Conservation (phyloP, 352 stramenopile species). For the Globisporangium rhizosaccharum region DNA sequence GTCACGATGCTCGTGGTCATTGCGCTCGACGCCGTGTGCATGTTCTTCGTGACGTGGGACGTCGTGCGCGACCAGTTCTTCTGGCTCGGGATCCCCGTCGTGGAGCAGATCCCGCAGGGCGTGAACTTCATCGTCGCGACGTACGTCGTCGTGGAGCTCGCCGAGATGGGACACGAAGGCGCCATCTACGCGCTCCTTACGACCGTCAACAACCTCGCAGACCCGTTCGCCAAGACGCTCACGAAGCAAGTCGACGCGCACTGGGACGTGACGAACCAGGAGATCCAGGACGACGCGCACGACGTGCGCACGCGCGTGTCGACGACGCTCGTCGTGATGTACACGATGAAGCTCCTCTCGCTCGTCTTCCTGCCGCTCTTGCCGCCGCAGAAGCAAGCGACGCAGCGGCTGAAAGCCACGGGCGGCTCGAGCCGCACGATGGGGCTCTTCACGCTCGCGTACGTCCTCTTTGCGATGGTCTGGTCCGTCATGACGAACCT, state of each 20-base stretch:
- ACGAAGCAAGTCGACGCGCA: conserved; percentile 33
- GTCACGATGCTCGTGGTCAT: conserved; percentile 31
- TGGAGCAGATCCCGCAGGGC: conserved; percentile 39
- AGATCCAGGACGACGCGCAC: conserved; percentile 30
- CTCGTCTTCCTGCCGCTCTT: conserved; percentile 24
- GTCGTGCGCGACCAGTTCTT: conserved; percentile 58
- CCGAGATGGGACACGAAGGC: conserved; percentile 45
- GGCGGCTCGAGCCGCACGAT: conserved; percentile 17
- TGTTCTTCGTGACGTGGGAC: conserved; percentile 37
- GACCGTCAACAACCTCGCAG: conserved; percentile 40
- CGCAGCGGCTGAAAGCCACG: conserved; percentile 19
- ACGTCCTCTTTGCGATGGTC: conserved; percentile 19
- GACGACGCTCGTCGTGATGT: conserved; percentile 36
- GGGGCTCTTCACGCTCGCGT: conserved; percentile 17
- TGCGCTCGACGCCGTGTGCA: conserved; percentile 31
- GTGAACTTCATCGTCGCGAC: conserved; percentile 49
- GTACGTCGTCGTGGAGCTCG: conserved; percentile 56
- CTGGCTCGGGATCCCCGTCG: conserved; percentile 47
- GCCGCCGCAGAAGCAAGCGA: conserved; percentile 23
- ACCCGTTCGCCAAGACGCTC: conserved; percentile 34
- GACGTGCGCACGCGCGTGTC: conserved; percentile 30
- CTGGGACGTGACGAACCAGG: conserved; percentile 28
- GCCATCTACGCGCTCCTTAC: conserved; percentile 53
- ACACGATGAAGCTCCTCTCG: conserved; percentile 41
- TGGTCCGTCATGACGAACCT: conserved; percentile 29